phyloP scores from a whole-genome alignment of 345 rosid species.

The Rhodomyrtus tomentosa region DNA sequence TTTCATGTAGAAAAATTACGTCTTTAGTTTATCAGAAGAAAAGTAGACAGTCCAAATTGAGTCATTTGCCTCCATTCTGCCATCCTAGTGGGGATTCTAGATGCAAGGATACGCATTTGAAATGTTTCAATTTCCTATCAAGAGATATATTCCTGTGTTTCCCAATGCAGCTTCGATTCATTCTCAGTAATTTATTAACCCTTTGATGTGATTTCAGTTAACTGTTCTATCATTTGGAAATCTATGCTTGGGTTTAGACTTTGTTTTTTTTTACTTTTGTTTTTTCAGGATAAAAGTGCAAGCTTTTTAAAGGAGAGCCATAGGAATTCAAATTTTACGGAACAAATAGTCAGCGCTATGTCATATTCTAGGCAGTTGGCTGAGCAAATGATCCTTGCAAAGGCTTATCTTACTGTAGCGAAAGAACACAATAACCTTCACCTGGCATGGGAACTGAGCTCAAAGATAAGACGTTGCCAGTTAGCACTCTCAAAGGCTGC shows the following conservation, averaged over 20 bases:
- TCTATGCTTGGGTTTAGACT: neutral
- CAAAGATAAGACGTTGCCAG: conserved; percentile 65
- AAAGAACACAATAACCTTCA: conserved; percentile 82
- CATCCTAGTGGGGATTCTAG: neutral
- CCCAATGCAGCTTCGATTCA: neutral
- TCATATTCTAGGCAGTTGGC: conserved; percentile 72
- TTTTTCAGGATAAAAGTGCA: conserved; percentile 43
- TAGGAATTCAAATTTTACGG: conserved; percentile 35
- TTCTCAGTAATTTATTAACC: neutral
- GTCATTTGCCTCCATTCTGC: neutral
- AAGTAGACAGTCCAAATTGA: neutral
- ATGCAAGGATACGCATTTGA: neutral
- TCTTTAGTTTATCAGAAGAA: neutral
- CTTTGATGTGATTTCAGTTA: neutral
- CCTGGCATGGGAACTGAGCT: conserved; percentile 86
- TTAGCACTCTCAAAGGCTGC: conserved; percentile 80
- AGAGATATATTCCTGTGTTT: neutral
- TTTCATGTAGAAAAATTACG: neutral
- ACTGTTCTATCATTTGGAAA: neutral
- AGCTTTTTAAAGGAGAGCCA: conserved; percentile 21
- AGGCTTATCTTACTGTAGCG: conserved; percentile 82
- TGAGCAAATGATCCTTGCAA: conserved; percentile 86
- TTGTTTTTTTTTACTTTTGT: neutral
- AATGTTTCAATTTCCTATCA: neutral
- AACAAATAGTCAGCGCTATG: conserved; percentile 49